Percentiles rank a stretch among this genome's conserved stretches.
Conservation (phyloP, 257 asterid species). For the Capsicum baccatum region DNA sequence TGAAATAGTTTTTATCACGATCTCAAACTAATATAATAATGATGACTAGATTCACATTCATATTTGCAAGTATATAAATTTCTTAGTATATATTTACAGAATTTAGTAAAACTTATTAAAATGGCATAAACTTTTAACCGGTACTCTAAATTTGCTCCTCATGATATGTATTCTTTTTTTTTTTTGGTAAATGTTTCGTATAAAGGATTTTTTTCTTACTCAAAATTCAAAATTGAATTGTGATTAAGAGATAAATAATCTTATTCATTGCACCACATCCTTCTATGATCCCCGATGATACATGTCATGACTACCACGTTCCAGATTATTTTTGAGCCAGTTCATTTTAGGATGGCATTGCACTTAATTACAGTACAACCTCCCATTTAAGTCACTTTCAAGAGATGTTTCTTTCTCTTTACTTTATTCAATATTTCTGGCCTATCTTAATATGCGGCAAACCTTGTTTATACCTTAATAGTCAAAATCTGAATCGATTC, state of each 20-base stretch:
- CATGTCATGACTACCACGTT: slow-evolving; percentile 3
- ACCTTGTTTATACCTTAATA: neutral
- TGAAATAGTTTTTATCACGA: too few species aligned
- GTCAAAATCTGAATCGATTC: neutral
- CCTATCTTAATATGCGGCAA: neutral
- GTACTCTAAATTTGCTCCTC: neutral
- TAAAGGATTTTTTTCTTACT: too few species aligned
- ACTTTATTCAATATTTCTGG: neutral
- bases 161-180: neutral
- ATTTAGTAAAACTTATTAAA: neutral
- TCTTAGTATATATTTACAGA: neutral
- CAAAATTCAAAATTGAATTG: too few species aligned
- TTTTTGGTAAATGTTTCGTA: too few species aligned
- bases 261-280: too few species aligned
- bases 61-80: too few species aligned
- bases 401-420: neutral
- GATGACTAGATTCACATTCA: neutral
- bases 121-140: neutral
- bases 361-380: neutral
- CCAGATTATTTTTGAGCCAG: neutral
- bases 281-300: too few species aligned
- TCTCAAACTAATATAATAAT: rapidly evolving
- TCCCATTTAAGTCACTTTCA: neutral
- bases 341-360: slow-evolving; percentile 19
- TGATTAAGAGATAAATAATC: too few species aligned